A percentile compares a stretch with the other conserved stretches of the same genome.
phyloP scores from a whole-genome alignment of 2,329 filamentous ascomycete genomes.

The Sphaerulina populicola region DNA sequence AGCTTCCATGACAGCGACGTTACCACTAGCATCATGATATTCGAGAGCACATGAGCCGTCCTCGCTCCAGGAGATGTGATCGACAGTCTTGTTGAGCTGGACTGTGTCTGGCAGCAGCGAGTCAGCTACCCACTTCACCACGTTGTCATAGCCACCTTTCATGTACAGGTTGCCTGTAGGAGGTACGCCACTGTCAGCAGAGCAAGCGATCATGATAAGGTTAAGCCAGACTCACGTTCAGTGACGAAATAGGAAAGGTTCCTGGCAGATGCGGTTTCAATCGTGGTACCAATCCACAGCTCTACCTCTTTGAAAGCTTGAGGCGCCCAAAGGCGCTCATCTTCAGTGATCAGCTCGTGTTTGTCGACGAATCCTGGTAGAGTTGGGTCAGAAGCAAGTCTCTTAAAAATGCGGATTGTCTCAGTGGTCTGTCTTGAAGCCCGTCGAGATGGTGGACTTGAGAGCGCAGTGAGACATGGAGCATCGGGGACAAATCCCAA shows the following conservation, averaged over 20 bases:
- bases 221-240: conserved; percentile 25
- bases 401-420: no score
- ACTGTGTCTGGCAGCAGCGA: conserved; percentile 34
- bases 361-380: conserved; percentile 31
- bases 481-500: no score
- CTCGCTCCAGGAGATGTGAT: conserved; percentile 35
- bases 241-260: conserved; percentile 40
- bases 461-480: no score
- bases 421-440: no score
- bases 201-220: not conserved
- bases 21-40: conserved; percentile 22
- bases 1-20: conserved; percentile 27
- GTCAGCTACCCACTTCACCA: conserved; percentile 37
- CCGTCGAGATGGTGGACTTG: no score
- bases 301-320: conserved; percentile 40
- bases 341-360: conserved; percentile 37
- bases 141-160: conserved; percentile 41
- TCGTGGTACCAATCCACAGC: conserved; percentile 39
- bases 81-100: conserved; percentile 35
- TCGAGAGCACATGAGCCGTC: conserved; percentile 26
- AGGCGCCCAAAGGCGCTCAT: conserved; percentile 39
- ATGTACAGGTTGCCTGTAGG: conserved; percentile 36
- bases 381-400: no score
- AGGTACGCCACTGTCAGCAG: not conserved
- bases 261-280: conserved; percentile 38